Percentiles rank a stretch among this genome's conserved stretches.
Evolutionary conservation across 768 basidiomycete genomes (phyloP).

Genomic region (Terana coerulea): DNA sequence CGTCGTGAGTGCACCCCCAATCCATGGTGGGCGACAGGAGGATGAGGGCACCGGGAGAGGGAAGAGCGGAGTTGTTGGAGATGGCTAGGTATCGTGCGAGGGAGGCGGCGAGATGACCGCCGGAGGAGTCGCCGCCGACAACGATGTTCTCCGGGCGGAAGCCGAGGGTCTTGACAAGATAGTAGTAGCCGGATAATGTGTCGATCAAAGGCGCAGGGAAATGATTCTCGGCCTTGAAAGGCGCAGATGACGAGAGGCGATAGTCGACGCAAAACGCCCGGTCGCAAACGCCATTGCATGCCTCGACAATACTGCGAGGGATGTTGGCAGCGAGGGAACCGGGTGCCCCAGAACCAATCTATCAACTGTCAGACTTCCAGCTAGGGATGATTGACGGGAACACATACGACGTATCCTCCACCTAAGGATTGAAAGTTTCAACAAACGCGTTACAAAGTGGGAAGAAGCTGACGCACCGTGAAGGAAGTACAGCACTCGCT

Average conservation of each 20-base stretch:
- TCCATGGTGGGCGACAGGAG: conserved; percentile 31
- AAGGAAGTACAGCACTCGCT: conserved; percentile 15
- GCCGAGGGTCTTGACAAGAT: conserved; percentile 39
- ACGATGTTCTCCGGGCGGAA: conserved; percentile 42
- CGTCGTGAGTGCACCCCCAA: conserved; percentile 11
- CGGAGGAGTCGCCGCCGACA: conserved; percentile 51
- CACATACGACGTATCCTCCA: not conserved
- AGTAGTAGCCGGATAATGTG: conserved; percentile 44
- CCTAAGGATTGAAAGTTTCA: not conserved
- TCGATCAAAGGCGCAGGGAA: conserved; percentile 55
- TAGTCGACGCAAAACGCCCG: conserved; percentile 43
- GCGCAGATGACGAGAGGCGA: conserved; percentile 31
- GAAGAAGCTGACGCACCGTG: conserved; percentile 17
- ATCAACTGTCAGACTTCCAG: too few species aligned
- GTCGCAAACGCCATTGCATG: not conserved
- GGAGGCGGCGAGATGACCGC: conserved; percentile 42
- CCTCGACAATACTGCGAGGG: too few species aligned
- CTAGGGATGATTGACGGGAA: too few species aligned
- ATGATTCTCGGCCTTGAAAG: conserved; percentile 30
- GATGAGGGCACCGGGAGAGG: conserved; percentile 26
- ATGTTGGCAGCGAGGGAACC: not conserved
- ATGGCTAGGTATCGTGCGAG: conserved; percentile 34
- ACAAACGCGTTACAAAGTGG: too few species aligned
- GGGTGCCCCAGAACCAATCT: not conserved
- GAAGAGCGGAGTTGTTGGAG: conserved; percentile 15